These are phyloP conservation scores for Monsonia emarginata DNA, from an alignment of 441 rosid genomes.

Conservation along the genomic window DNA sequence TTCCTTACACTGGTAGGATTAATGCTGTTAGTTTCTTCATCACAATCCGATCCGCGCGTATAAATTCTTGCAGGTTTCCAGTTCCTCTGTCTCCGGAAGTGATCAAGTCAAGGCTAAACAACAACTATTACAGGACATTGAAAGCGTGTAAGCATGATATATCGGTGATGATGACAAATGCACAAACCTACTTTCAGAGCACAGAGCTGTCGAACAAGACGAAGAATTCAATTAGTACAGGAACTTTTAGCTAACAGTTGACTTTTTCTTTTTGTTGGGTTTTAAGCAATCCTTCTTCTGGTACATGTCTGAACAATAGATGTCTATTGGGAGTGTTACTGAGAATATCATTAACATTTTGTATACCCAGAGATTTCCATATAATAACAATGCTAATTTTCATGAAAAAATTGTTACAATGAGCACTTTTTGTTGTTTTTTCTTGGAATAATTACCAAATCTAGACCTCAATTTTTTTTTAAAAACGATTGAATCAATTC, in stretches of 20 bases:
- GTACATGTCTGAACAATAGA: neutral
- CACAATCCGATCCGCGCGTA: too few relatives aligned
- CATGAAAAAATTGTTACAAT: neutral
- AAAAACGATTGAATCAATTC: too few relatives aligned
- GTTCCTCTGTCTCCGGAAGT: slow-evolving; percentile 55
- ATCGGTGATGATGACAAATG: slow-evolving; percentile 45
- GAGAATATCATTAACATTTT: neutral
- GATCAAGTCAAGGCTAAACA: slow-evolving; percentile 52
- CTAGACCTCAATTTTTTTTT: too few relatives aligned
- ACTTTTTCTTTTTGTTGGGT: neutral
- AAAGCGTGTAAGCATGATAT: slow-evolving; percentile 53
- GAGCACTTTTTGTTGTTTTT: neutral
- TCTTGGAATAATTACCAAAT: too few relatives aligned
- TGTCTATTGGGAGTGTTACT: neutral
- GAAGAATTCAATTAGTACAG: slow-evolving; percentile 10
- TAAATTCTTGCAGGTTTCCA: slow-evolving; percentile 53
- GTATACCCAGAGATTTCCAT: neutral
- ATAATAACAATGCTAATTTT: neutral
- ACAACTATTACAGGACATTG: slow-evolving; percentile 47
- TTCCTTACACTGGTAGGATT: too few relatives aligned
- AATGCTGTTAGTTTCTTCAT: too few relatives aligned
- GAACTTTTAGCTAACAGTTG: neutral
- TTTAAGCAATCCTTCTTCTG: neutral
- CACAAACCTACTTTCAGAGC: slow-evolving; percentile 34
- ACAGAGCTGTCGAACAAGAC: slow-evolving; percentile 37